Percentiles rank a stretch among this genome's conserved stretches.
phyloP scores from a whole-genome alignment of 345 rosid genomes.

The Erysimum cheiranthoides region DNA sequence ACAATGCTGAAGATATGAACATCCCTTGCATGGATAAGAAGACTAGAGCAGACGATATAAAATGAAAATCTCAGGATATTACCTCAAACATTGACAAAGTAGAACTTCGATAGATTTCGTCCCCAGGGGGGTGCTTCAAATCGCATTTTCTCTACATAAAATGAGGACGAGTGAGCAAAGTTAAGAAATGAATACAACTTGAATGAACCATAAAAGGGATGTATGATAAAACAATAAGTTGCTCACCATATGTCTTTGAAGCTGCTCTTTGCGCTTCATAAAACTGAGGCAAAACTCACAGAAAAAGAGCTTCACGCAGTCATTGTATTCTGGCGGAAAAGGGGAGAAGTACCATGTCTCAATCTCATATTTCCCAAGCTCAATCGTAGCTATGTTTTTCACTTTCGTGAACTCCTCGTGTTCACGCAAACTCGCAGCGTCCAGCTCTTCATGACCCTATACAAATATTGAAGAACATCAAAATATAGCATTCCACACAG shows the following conservation, averaged over 20 bases:
- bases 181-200: background rate
- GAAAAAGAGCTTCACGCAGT: conserved; percentile 89
- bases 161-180: background rate
- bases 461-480: conserved; percentile 19
- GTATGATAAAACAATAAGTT: background rate
- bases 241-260: conserved; percentile 99
- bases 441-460: conserved; percentile 99
- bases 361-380: conserved; percentile 98
- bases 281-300: conserved; percentile 99
- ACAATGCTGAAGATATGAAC: conserved; percentile 7
- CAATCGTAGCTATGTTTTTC: conserved; percentile 95
- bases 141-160: conserved; percentile 85
- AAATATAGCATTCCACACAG: background rate
- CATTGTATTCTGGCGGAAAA: conserved; percentile 97
- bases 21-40: conserved; percentile 47
- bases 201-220: background rate
- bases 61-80: conserved; percentile 1
- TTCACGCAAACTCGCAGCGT: conserved; percentile 99
- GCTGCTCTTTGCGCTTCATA: conserved; percentile 99
- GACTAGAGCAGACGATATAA: background rate
- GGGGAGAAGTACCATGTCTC: conserved; percentile 99
- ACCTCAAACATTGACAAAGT: conserved; percentile 99
- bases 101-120: conserved; percentile 96
- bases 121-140: conserved; percentile 98
- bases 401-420: conserved; percentile 99